Conservation (phyloP, 768 basidiomycete genomes). For the Xerocomus potaroensis region DNA sequence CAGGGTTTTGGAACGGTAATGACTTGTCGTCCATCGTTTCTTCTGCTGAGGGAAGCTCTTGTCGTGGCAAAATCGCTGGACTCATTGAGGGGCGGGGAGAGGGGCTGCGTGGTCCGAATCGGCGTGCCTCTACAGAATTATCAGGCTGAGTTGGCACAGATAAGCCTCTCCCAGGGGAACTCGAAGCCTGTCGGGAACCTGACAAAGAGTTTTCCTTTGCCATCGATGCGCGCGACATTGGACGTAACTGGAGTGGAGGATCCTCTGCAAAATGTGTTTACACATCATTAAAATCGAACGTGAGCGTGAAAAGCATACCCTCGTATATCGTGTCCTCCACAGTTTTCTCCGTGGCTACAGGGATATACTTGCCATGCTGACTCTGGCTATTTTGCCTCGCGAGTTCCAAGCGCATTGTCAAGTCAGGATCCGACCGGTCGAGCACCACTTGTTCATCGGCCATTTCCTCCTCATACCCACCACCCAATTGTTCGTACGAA, state of each 20-base stretch:
- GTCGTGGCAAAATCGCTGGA: constrained; percentile 22
- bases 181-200: constrained; percentile 45
- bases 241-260: constrained; percentile 50
- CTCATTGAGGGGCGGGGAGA: constrained; percentile 61
- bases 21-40: constrained; percentile 44
- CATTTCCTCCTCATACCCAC: constrained; percentile 43
- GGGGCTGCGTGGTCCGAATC: constrained; percentile 69
- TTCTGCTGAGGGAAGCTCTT: constrained; percentile 41
- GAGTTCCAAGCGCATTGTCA: constrained; percentile 73
- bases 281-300: constrained; percentile 4
- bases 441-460: constrained; percentile 38
- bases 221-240: constrained; percentile 50
- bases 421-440: constrained; percentile 71
- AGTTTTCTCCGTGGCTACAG: constrained; percentile 42
- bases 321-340: constrained; percentile 73
- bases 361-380: constrained; percentile 50
- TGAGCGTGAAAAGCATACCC: constrained; percentile 41
- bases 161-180: constrained; percentile 32
- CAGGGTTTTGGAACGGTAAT: constrained; percentile 23
- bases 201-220: constrained; percentile 39
- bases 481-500: constrained; percentile 39
- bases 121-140: constrained; percentile 54
- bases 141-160: constrained; percentile 37
- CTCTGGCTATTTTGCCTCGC: constrained; percentile 82
- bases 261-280: constrained; percentile 43